Conservation (phyloP, 345 rosid species). For the Lepidium sativum region DNA sequence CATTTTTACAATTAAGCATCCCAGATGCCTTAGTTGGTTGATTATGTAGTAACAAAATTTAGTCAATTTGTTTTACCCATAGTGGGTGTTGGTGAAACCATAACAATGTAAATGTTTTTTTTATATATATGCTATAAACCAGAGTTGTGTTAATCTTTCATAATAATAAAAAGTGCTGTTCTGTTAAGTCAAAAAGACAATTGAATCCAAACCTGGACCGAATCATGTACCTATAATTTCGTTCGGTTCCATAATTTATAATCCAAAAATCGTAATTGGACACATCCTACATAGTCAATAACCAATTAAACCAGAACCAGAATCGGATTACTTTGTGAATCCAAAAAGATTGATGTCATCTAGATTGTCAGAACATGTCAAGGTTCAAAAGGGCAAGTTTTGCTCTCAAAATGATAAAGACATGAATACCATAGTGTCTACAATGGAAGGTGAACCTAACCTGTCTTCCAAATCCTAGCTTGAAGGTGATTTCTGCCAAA, state of each 20-base stretch:
- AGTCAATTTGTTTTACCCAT: not conserved
- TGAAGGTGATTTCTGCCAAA: not conserved
- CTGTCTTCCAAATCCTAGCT: not conserved
- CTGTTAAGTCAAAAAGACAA: no score
- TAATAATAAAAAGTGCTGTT: no score
- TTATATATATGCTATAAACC: not conserved
- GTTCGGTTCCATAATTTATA: not conserved
- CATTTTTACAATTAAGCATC: not conserved
- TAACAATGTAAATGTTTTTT: not conserved
- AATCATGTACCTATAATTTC: not conserved
- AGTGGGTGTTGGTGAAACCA: not conserved
- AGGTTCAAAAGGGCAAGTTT: not conserved
- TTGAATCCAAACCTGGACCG: no score
- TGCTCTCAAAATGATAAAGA: not conserved
- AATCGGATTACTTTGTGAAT: not conserved
- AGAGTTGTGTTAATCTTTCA: not conserved
- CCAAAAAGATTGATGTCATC: not conserved
- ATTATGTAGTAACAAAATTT: not conserved
- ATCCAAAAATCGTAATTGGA: not conserved
- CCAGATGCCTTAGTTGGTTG: not conserved
- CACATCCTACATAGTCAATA: not conserved
- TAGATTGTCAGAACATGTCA: not conserved
- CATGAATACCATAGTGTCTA: not conserved
- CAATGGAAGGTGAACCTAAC: not conserved
- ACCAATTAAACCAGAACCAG: not conserved